These are phyloP conservation scores for Lagenidium giganteum DNA, from an alignment of 352 stramenopile species.

Conservation along the genomic window DNA sequence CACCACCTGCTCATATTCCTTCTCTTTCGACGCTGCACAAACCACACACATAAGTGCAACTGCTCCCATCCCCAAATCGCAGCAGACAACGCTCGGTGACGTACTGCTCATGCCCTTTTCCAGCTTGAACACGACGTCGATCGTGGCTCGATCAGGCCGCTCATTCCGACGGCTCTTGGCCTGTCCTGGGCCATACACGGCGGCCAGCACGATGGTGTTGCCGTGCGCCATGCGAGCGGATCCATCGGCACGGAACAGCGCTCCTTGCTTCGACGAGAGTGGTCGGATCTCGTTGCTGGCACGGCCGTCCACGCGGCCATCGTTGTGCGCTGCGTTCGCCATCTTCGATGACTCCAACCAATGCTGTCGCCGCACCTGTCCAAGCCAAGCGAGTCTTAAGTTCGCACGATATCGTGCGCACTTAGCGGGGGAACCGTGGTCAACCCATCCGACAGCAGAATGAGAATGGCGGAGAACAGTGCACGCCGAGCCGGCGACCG, in stretches of 20 bases:
- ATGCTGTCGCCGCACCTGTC: no score
- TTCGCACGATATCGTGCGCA: no score
- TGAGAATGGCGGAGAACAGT: no score
- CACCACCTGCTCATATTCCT: conserved; percentile 82
- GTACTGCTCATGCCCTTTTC: conserved; percentile 69
- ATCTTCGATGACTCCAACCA: no score
- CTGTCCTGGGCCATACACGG: conserved; percentile 72
- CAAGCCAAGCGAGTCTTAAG: no score
- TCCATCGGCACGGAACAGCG: conserved; percentile 73
- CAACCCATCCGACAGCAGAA: no score
- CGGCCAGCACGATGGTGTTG: conserved; percentile 63
- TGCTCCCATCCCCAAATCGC: neutral
- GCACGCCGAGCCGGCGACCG: no score
- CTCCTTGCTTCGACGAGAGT: conserved; percentile 68
- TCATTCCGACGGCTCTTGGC: conserved; percentile 69
- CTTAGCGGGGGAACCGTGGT: no score
- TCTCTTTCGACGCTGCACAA: conserved; percentile 68
- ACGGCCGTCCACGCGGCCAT: no score
- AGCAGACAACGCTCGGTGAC: conserved; percentile 9
- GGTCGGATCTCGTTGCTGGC: conserved; percentile 69
- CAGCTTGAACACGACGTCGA: conserved; percentile 80
- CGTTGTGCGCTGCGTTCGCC: no score
- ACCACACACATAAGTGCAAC: neutral
- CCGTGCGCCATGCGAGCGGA: conserved; percentile 77
- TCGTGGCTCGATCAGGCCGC: conserved; percentile 47